Base-by-base conservation (phyloP, 78 protist species). In the Kipferlia bialata region DNA sequence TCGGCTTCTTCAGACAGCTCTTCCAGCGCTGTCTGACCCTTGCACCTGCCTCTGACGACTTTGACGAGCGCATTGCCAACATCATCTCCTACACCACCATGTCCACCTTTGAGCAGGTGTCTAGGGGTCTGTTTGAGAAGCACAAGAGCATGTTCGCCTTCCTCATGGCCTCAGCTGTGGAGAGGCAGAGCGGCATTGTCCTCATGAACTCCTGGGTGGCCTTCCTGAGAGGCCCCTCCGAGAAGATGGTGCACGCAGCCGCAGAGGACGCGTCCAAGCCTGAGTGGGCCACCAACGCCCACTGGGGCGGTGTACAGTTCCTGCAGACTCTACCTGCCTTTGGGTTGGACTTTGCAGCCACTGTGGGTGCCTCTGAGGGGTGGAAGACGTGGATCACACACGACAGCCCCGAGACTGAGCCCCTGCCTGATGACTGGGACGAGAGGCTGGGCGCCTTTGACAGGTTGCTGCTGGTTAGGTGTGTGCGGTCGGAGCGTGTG, bases 291-390 rank as follows among this genome's bases (percentile, higher is more conserved):
- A 36, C 74, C 41, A 34, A 55, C 20, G 2, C 5, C 12, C 45
- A 66, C 18, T 90, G 91, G 91, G 91, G 84, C 79, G 73, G 85
- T 72, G 57, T 90, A 31, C 41, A 64, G 10, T 87, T 82, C 70
- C 67, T 90, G 24, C 88, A 82, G 61, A 79, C 75, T 69, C 64
- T 77, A 2, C 48, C 65, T 22, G 45, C 31, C 13, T 15, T 44
- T 13, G n/a, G 38, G 33, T 56, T 59, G 37, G 18, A 58, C 37
- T 22, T 48, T 2, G 17, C 34, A 37, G 2, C 60, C 39, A 16
- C 58, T 2, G 72, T 58, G 29, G 7, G 36, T 41, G 22, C 24
- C n/a, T 13, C 2, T 24, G 56, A 67, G 17, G 6, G 1, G 24
- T 67, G 72, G 72, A 10, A 39, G 24, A 41, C n/a, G 36, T 90